Percentiles rank a stretch among this genome's conserved stretches.
Evolutionary conservation across 192 early-diverging fungal genomes (phyloP).

Genomic region (Backusella australiensis): DNA sequence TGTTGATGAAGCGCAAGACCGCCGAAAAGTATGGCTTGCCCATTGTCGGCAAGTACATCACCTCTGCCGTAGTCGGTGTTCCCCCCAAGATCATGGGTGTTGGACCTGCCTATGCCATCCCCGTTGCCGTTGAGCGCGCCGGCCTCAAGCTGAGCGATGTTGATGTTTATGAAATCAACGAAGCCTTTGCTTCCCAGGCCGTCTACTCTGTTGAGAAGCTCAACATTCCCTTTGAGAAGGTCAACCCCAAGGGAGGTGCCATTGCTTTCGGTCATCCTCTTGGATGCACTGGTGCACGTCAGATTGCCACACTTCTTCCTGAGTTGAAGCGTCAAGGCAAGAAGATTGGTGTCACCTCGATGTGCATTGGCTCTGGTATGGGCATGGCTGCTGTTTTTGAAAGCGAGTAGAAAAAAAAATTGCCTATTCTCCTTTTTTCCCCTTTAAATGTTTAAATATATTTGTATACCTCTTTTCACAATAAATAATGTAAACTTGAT

Average conservation of each 20-base stretch:
- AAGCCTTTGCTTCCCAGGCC: conserved; percentile 98
- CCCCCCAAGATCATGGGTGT: conserved; percentile 96
- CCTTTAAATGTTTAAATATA: background rate
- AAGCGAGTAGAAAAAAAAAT: conserved; percentile 49
- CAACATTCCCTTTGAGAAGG: conserved; percentile 82
- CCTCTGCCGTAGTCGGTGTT: conserved; percentile 85
- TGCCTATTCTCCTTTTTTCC: too few relatives aligned
- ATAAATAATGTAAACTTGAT: background rate
- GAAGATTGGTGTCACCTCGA: conserved; percentile 83
- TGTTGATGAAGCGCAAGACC: conserved; percentile 91
- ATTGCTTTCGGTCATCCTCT: conserved; percentile 96
- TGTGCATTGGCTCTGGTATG: conserved; percentile 89
- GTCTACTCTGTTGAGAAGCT: conserved; percentile 90
- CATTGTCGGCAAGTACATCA: conserved; percentile 84
- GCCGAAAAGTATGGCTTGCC: conserved; percentile 86
- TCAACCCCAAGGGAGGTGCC: conserved; percentile 98
- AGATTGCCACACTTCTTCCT: conserved; percentile 91
- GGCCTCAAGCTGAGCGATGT: conserved; percentile 77
- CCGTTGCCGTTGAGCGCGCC: conserved; percentile 77
- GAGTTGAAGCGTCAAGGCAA: conserved; percentile 87
- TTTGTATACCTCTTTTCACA: background rate
- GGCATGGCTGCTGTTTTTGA: conserved; percentile 89
- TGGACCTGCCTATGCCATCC: conserved; percentile 94
- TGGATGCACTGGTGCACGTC: conserved; percentile 92
- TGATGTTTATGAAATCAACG: conserved; percentile 93